phyloP scores from a whole-genome alignment of 2,329 filamentous ascomycete species.

The Trichoderma polysporum region DNA sequence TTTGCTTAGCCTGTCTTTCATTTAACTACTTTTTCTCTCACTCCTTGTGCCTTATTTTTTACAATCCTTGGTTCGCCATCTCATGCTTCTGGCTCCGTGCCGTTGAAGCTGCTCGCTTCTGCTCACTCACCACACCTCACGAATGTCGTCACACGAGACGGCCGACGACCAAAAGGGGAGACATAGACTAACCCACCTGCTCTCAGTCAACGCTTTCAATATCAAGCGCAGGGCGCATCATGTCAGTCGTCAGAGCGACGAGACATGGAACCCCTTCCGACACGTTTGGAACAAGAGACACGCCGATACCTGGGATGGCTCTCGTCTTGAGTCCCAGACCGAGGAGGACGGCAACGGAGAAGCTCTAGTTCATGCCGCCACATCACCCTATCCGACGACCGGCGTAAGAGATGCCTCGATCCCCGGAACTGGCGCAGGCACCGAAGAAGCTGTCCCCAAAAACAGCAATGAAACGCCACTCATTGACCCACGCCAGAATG shows the following conservation, averaged over 20 bases:
- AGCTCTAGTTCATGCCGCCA: constrained; percentile 36
- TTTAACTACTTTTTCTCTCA: not conserved
- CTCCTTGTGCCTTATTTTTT: not conserved
- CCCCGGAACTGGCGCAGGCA: constrained; percentile 28
- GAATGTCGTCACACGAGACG: constrained; percentile 19
- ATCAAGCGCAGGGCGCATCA: constrained; percentile 47
- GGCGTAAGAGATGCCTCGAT: constrained; percentile 29
- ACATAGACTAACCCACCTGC: constrained; percentile 18
- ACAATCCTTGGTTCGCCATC: not conserved
- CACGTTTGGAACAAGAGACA: constrained; percentile 35
- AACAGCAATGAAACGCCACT: constrained; percentile 25
- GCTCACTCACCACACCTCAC: not conserved
- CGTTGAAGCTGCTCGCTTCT: constrained; percentile 17
- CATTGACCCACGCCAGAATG: constrained; percentile 25
- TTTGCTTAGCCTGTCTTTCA: not conserved
- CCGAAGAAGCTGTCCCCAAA: constrained; percentile 27
- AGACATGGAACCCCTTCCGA: constrained; percentile 46
- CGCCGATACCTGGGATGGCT: constrained; percentile 38
- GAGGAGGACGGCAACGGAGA: constrained; percentile 30
- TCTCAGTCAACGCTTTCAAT: constrained; percentile 46
- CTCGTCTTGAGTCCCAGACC: constrained; percentile 35
- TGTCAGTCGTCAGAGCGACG: constrained; percentile 41
- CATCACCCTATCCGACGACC: constrained; percentile 33
- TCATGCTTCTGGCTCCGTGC: constrained; percentile 15
- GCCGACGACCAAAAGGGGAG: not conserved